phyloP scores from a whole-genome alignment of 495 filamentous ascomycete genomes.

The Thermothielavioides terrestris region DNA sequence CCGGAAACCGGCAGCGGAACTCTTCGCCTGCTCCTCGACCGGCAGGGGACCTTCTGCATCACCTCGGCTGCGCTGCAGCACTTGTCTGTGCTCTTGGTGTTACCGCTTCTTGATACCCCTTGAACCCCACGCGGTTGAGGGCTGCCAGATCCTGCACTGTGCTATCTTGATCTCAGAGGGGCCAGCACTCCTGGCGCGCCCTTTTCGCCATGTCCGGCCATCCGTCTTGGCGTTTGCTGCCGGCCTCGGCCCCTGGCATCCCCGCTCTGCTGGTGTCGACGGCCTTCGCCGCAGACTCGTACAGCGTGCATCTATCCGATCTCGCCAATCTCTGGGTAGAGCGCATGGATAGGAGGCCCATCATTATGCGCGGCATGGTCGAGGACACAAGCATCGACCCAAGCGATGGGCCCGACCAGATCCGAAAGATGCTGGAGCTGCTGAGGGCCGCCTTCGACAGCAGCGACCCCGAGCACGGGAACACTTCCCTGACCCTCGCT shows the following conservation, averaged over 20 bases:
- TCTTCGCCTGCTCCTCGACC: too few relatives aligned
- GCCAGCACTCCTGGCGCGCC: not conserved
- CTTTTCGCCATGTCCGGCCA: constrained; percentile 17
- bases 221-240: constrained; percentile 28
- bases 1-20: too few relatives aligned
- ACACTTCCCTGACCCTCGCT: constrained; percentile 31
- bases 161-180: not conserved
- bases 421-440: constrained; percentile 63
- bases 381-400: constrained; percentile 77
- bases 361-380: constrained; percentile 56
- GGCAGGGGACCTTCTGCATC: too few relatives aligned
- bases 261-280: constrained; percentile 39
- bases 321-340: constrained; percentile 81
- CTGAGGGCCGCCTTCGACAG: constrained; percentile 53
- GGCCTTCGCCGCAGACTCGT: constrained; percentile 41
- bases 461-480: constrained; percentile 27
- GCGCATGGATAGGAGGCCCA: constrained; percentile 49
- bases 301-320: constrained; percentile 73
- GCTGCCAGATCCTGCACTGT: not conserved
- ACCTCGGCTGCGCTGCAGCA: too few relatives aligned
- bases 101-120: too few relatives aligned
- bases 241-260: constrained; percentile 24
- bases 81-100: too few relatives aligned
- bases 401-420: constrained; percentile 62
- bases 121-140: not conserved